Evolutionary conservation across 352 stramenopile species (phyloP).

Genomic region (Thalassiosira ordinaria): DNA sequence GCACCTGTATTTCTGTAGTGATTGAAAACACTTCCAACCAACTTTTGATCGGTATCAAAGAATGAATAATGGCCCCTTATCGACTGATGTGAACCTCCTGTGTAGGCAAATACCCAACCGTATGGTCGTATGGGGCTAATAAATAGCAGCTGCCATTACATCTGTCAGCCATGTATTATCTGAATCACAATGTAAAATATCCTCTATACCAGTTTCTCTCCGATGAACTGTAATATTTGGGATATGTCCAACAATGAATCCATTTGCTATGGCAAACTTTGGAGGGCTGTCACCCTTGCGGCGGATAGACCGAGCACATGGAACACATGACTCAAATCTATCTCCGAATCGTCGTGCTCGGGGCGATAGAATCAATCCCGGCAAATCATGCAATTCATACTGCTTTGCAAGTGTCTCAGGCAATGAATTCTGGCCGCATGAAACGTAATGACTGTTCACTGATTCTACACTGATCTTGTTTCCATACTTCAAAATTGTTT

Average conservation of each 20-base stretch:
- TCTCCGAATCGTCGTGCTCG: background rate
- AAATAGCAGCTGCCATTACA: no score
- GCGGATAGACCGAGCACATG: background rate
- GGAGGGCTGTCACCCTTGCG: background rate
- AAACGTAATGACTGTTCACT: no score
- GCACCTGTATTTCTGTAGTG: slow-evolving; percentile 1
- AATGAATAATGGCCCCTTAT: slow-evolving; percentile 14
- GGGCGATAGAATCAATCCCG: slow-evolving; percentile 24
- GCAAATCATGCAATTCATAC: background rate
- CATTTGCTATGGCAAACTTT: slow-evolving; percentile 15
- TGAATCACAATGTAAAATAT: background rate
- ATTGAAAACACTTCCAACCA: slow-evolving; percentile 12
- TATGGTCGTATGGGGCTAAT: slow-evolving; percentile 7
- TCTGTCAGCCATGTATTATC: background rate
- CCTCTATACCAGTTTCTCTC: background rate
- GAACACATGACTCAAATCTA: background rate
- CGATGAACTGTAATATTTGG: background rate
- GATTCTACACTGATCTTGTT: slow-evolving; percentile 25
- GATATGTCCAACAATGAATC: background rate
- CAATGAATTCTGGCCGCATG: background rate
- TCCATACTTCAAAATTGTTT: background rate
- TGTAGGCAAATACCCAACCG: slow-evolving; percentile 28
- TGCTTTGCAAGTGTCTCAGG: background rate
- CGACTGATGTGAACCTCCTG: slow-evolving; percentile 21
- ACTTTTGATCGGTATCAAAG: slow-evolving; percentile 8